Evolutionary conservation across 495 filamentous ascomycete species (phyloP), one percentile per base, ranked within the genome.

Genomic region (Neurospora sp.): DNA sequence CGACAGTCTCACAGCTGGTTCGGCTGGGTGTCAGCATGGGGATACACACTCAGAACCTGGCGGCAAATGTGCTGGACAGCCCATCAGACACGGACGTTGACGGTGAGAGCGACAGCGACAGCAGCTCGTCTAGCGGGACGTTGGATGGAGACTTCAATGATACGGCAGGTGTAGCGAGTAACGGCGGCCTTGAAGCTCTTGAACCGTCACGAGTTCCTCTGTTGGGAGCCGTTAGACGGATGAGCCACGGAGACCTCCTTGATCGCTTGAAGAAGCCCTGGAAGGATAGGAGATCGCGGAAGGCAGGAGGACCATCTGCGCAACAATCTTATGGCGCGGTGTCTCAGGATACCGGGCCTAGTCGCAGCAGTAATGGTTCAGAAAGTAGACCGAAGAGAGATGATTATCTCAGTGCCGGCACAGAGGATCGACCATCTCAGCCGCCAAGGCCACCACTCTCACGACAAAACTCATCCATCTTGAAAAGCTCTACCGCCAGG

Each of bases 31-130:
- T 86, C 18, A 91, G 82, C 70, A 82, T 95, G 41, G 92, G 91
- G 16, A 95, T 96, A 85, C 89, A 90, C 71, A 94, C 93, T 11
- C 91, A 94, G 70, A 87, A 89, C 69, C 81, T 96, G 7, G 86
- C 89, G 20, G 86, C 90, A 72, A 86, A 90, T 38, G 88, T 92
- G 12, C 83, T 94, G 18, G 83, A 88, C 70, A 85, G 88, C 44
- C 31, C 31, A 31, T 66, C 54, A 66, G 80, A 80, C 39, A 79
- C 83, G 23, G 84, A 84, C 7, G 59, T 73, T 20, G 70, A 77
- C 39, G 82, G 80, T 14, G 82, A 82, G 20, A 86, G 83, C 71
- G 85, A 87, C 38, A 81, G 79, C 42, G 86, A 85, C 62, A 84
- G 85, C 72, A 78, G 71, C 83, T 84, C 75, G 81, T 85, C 16